Conservation (phyloP, 2,329 filamentous ascomycete species). For the Eurotiales sp. region DNA sequence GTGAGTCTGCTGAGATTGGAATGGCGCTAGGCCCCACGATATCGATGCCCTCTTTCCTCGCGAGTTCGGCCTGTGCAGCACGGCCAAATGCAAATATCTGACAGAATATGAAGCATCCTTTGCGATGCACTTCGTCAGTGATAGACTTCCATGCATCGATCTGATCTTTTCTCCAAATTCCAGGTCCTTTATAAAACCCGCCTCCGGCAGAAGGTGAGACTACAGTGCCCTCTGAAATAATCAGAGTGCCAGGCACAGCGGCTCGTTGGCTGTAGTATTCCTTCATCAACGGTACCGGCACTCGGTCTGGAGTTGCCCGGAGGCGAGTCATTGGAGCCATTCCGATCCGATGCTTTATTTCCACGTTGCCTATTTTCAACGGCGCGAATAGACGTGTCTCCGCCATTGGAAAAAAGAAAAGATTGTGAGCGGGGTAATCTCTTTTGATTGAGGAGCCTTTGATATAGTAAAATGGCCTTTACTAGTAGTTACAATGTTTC, state of each 20-base stretch:
- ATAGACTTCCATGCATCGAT: constrained; percentile 56
- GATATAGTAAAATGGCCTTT: background rate
- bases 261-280: constrained; percentile 54
- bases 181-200: constrained; percentile 48
- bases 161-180: constrained; percentile 52
- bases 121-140: constrained; percentile 58
- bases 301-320: constrained; percentile 45
- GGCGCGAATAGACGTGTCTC: constrained; percentile 20
- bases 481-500: too few relatives aligned
- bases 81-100: constrained; percentile 62
- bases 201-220: constrained; percentile 44
- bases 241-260: constrained; percentile 49
- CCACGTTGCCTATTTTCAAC: constrained; percentile 33
- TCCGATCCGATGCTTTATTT: constrained; percentile 42
- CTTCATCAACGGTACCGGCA: constrained; percentile 36
- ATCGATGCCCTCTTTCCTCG: constrained; percentile 25
- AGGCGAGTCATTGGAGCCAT: constrained; percentile 56
- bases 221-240: constrained; percentile 56
- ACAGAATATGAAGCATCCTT: constrained; percentile 54
- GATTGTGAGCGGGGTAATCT: background rate
- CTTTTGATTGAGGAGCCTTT: background rate
- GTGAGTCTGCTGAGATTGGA: constrained; percentile 31
- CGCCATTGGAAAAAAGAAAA: background rate
- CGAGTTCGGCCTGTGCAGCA: constrained; percentile 38
- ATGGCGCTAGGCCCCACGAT: constrained; percentile 41